phyloP scores from a whole-genome alignment of 225 moss, liverwort and hornwort genomes.

The Pleurozium schreberi region DNA sequence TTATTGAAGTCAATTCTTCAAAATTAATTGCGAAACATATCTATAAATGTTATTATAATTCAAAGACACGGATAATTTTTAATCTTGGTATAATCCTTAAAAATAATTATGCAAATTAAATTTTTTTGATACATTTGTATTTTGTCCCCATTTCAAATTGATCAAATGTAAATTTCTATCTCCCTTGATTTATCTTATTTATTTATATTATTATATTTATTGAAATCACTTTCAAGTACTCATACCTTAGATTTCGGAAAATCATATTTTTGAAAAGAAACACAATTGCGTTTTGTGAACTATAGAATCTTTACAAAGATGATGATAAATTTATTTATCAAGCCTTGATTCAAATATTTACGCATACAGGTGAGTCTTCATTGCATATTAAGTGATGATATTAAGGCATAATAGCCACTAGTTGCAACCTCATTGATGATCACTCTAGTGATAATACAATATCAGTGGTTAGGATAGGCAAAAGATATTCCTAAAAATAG shows the following conservation, averaged over 20 bases:
- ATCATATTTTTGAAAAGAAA: not conserved
- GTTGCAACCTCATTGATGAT: too few relatives aligned
- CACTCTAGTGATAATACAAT: too few relatives aligned
- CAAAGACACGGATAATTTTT: not conserved
- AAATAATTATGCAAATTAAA: not conserved
- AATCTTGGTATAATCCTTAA: not conserved
- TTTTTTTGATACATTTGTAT: not conserved
- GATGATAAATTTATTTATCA: not conserved
- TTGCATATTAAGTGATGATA: too few relatives aligned
- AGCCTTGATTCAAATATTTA: not conserved
- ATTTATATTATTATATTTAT: not conserved
- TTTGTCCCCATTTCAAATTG: not conserved
- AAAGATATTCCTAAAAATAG: too few relatives aligned
- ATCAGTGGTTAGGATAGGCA: too few relatives aligned
- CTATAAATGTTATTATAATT: not conserved
- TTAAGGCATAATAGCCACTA: too few relatives aligned
- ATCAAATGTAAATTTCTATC: not conserved
- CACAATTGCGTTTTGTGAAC: fast-evolving
- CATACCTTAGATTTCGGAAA: not conserved
- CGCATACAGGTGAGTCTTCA: too few relatives aligned
- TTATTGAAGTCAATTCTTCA: not conserved
- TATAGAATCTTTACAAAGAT: not conserved
- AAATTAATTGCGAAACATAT: not conserved
- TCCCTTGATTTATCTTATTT: not conserved
- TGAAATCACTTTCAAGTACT: not conserved